Percentiles rank a stretch among this genome's conserved stretches.
These are phyloP conservation scores for Catharanthus roseus DNA, from an alignment of 257 asterid species.

Conservation along the genomic window DNA sequence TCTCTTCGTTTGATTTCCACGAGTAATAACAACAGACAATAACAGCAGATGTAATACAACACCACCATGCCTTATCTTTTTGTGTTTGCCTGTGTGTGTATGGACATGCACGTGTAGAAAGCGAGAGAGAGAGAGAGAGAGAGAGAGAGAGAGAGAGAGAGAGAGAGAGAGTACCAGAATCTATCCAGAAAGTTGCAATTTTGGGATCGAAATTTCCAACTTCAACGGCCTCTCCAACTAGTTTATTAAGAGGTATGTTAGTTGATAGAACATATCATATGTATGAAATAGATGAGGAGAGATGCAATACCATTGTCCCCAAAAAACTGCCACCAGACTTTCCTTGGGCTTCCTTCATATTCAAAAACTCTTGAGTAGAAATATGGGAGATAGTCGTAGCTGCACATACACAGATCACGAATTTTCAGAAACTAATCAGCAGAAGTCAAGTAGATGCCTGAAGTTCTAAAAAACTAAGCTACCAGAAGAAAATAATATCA, in stretches of 20 bases:
- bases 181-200: constrained; percentile 92
- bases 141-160: not conserved
- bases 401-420: constrained; percentile 21
- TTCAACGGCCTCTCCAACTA: constrained; percentile 83
- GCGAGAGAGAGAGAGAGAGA: too few species aligned
- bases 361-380: constrained; percentile 95
- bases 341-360: constrained; percentile 91
- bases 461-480: constrained; percentile 13
- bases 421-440: constrained; percentile 2
- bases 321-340: constrained; percentile 96
- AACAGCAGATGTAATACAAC: not conserved
- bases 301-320: constrained; percentile 77
- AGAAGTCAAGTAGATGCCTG: constrained; percentile 9
- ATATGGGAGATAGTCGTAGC: constrained; percentile 90
- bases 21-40: not conserved
- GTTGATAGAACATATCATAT: constrained; percentile 9
- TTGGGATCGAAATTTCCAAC: constrained; percentile 68
- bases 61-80: not conserved
- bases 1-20: not conserved
- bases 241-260: constrained; percentile 16
- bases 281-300: not conserved
- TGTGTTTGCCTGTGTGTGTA: not conserved
- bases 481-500: constrained; percentile 13
- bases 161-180: constrained; percentile 49
- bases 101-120: not conserved